Percentiles rank a stretch among this genome's conserved stretches.
These are phyloP conservation scores for Camellia granthamiana DNA, from an alignment of 148 eudicot species.

Conservation along the genomic window DNA sequence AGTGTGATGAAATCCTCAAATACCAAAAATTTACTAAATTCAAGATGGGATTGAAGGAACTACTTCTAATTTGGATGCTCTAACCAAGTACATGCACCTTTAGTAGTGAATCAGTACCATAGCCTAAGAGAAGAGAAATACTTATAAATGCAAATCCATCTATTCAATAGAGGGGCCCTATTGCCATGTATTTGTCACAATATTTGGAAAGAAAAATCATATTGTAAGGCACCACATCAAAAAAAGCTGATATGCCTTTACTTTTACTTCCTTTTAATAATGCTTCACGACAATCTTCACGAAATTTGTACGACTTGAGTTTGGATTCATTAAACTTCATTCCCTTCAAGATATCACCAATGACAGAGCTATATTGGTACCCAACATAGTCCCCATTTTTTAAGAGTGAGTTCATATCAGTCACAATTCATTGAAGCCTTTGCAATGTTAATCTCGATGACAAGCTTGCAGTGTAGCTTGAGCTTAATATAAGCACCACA, in stretches of 20 bases:
- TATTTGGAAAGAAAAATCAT: constrained; percentile 20
- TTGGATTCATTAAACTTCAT: constrained; percentile 11
- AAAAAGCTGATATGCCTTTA: constrained; percentile 31
- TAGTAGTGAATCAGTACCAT: not conserved
- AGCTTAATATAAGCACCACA: constrained; percentile 2
- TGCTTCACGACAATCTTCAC: constrained; percentile 5
- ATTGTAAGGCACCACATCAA: constrained; percentile 1
- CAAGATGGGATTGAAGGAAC: no score
- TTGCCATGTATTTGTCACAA: constrained; percentile 19
- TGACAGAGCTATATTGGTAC: constrained; percentile 24
- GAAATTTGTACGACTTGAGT: not conserved
- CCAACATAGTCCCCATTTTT: constrained; percentile 24
- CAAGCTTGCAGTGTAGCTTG: constrained; percentile 29
- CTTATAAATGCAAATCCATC: no score
- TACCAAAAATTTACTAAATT: no score
- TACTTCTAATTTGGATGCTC: no score
- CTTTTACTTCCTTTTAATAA: constrained; percentile 17
- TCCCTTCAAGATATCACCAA: constrained; percentile 6
- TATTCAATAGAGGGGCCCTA: constrained; percentile 18
- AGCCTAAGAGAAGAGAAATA: no score
- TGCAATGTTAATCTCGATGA: constrained; percentile 23
- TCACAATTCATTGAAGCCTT: constrained; percentile 18
- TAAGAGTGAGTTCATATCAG: constrained; percentile 22
- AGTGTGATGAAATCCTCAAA: no score
- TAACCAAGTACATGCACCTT: no score